Conservation (phyloP, 2,329 filamentous ascomycete genomes). For the Colletotrichum sp. region DNA sequence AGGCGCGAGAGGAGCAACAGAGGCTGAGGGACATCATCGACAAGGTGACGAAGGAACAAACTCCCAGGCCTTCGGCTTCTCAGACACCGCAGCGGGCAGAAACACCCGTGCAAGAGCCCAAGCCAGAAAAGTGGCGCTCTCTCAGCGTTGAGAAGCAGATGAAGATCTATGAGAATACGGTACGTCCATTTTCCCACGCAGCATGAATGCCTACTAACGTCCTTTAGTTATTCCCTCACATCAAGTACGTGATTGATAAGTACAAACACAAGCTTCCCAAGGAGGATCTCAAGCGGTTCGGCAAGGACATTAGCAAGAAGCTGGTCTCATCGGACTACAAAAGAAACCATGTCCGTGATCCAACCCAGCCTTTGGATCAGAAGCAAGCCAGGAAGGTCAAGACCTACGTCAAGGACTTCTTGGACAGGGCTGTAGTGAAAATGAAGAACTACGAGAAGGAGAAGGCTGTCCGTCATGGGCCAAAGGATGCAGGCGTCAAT, state of each 20-base stretch:
- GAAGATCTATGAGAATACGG: slow-evolving; percentile 93
- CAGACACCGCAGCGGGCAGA: slow-evolving; percentile 69
- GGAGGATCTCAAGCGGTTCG: slow-evolving; percentile 71
- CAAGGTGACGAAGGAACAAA: slow-evolving; percentile 75
- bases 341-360: slow-evolving; percentile 83
- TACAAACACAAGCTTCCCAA: slow-evolving; percentile 87
- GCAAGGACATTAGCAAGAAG: slow-evolving; percentile 79
- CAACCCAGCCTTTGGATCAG: slow-evolving; percentile 70
- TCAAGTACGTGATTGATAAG: slow-evolving; percentile 86
- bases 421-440: slow-evolving; percentile 85
- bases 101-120: slow-evolving; percentile 61
- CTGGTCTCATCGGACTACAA: slow-evolving; percentile 93
- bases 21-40: slow-evolving; percentile 85
- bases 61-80: slow-evolving; percentile 58
- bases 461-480: slow-evolving; percentile 51
- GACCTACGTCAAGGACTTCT: slow-evolving; percentile 77
- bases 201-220: neutral
- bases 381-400: slow-evolving; percentile 85
- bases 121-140: slow-evolving; percentile 74
- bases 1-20: slow-evolving; percentile 67
- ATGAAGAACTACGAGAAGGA: slow-evolving; percentile 71
- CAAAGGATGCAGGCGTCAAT: slow-evolving; percentile 8
- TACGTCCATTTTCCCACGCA: slow-evolving; percentile 49
- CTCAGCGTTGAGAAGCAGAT: slow-evolving; percentile 84
- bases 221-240: slow-evolving; percentile 76